phyloP scores from a whole-genome alignment of 768 basidiomycete genomes.

The Naganishia onofrii region DNA sequence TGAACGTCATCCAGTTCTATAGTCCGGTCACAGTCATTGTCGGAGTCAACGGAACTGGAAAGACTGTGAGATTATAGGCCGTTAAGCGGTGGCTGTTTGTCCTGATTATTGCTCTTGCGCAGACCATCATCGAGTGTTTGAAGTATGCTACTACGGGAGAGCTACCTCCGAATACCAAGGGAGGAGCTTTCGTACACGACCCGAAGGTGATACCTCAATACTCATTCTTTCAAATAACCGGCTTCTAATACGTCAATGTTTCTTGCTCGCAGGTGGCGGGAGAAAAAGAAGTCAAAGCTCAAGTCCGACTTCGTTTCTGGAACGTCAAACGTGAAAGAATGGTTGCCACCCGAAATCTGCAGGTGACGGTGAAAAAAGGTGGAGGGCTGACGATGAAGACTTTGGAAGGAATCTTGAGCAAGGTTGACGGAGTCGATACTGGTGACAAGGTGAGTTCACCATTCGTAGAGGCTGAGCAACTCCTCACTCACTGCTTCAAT shows the following conservation, averaged over 20 bases:
- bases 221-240: conserved; percentile 7
- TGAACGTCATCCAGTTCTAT: conserved; percentile 93
- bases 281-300: conserved; percentile 97
- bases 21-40: conserved; percentile 97
- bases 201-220: conserved; percentile 60
- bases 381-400: conserved; percentile 92
- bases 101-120: too few relatives aligned
- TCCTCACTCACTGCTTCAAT: not conserved
- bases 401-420: conserved; percentile 79
- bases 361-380: conserved; percentile 89
- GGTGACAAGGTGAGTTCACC: conserved; percentile 67
- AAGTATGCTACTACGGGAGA: conserved; percentile 99
- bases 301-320: conserved; percentile 89
- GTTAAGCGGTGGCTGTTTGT: too few relatives aligned
- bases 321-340: conserved; percentile 86
- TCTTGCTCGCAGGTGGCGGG: conserved; percentile 69
- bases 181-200: conserved; percentile 98
- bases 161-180: conserved; percentile 93
- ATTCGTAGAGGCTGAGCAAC: too few relatives aligned
- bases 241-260: not conserved
- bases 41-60: conserved; percentile 96
- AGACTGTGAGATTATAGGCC: conserved; percentile 61
- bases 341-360: conserved; percentile 84
- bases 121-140: conserved; percentile 96
- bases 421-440: conserved; percentile 61